Base-by-base conservation (phyloP, 768 basidiomycete species). In the Lentinula sp. region DNA sequence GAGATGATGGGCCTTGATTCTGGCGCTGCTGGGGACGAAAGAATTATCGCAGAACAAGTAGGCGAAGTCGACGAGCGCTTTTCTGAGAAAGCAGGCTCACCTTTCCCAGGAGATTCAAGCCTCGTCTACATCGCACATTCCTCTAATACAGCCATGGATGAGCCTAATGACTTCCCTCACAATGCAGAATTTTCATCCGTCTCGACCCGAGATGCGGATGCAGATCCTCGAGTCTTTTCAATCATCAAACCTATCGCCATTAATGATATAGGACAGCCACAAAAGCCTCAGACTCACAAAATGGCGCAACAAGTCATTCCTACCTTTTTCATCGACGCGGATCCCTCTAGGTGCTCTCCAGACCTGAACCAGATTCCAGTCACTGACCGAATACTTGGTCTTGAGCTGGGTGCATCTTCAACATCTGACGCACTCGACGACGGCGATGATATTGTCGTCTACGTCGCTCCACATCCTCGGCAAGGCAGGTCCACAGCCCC, bases 361-460 rank as follows among this genome's bases (percentile, higher is more conserved):
- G 65, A 68, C 2, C 63, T 68, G 7, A 55, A 18, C 9, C n/a
- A 39, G 11, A 18, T 23, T 35, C 53, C 53, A 15, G 11, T 55
- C 18, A 37, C 35, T 16, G 37, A 55, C 37, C 35, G n/a, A 2
- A 10, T 35, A 7, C 4, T 13, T 3, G 56, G 21, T 21, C 56
- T 28, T 15, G 42, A n/a, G 6, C 56, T 57, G 8, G 56, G 42
- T 6, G 49, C 69, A 9, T 61, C 49, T 32, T 50, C 56, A 40
- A 16, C 57, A 13, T 64, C 65, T 8, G 71, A 73, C 11, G 77
- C 28, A 28, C 28, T 28, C 28, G 37, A 39, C 7, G 37, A 76
- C 32, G 84, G 85, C 34, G 87, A 88, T 18, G 90, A 92, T 60
- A 68, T 82, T 4, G 91, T 92, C 59, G 89, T 92, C 9, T 91